Evolutionary conservation across 2,329 filamentous ascomycete genomes (phyloP), one percentile per base, ranked within the genome.

Genomic region (Didymellaceae sp.): DNA sequence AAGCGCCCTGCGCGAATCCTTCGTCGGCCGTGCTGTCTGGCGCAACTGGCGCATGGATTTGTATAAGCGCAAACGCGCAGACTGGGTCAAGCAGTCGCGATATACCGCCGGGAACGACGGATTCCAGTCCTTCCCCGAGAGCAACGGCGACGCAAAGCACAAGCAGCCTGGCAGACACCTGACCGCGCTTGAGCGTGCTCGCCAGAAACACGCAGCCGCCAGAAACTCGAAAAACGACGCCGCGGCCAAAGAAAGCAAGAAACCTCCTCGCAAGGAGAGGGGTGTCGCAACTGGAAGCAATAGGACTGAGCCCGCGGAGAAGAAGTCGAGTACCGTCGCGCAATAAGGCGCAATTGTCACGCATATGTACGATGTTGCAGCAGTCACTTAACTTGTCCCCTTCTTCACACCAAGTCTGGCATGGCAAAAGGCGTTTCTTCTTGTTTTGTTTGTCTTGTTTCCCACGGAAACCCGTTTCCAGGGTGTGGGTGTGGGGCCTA

Each of bases 31-130:
- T 25, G 85, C 84, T 3, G 86, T 90, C 9, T 89, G 86, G 86
- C 80, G 84, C 57, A 90, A 89, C 64, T 90, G 87, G 87, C 81
- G 79, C 26, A 86, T 90, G 82, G 87, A 90, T 70, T 72, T 87
- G 5, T 90, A 86, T 71, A 87, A 86, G 65, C 77, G 85, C 21
- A 76, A 80, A 43, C 76, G 83, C 31, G 77, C 75, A 5, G 85
- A 88, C 47, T 90, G 87, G 87, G 78, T 86, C 49, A 77, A 77
- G 48, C 80, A 83, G 58, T 82, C 82, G 9, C 86, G 85, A 44
- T 70, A 71, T 48, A 75, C 75, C 28, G 78, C 77, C n/a, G 77
- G 75, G 39, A 79, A 78, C 50, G 77, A 80, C 9, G 78, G 77
- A 0, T 80, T 80, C 62, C 76, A 78, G 56, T 73, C 72, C 8